Conservation (phyloP, 768 basidiomycete species). For the Pleurotus giganteus region DNA sequence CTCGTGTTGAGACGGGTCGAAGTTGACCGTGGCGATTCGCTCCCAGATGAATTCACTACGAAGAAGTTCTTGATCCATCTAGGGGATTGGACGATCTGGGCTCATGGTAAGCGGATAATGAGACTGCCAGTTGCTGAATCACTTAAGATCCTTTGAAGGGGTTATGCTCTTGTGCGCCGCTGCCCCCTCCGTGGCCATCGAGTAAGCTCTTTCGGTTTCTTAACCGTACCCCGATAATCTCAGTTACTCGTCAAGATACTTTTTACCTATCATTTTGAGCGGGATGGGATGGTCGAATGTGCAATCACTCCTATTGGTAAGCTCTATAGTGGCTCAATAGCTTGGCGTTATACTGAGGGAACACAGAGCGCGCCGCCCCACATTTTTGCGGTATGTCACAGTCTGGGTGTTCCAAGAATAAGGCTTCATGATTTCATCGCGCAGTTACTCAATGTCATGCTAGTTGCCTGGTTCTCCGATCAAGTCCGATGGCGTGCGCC, state of each 20-base stretch:
- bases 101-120: slow-evolving; percentile 31
- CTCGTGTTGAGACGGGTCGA: slow-evolving; percentile 44
- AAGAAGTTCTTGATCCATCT: slow-evolving; percentile 35
- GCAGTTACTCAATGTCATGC: slow-evolving; percentile 36
- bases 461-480: slow-evolving; percentile 48
- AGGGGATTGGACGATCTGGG: slow-evolving; percentile 50
- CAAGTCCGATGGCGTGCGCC: slow-evolving; percentile 38
- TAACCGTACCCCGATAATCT: background rate
- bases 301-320: slow-evolving; percentile 42
- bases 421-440: background rate
- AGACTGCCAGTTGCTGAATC: background rate
- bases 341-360: background rate
- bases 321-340: background rate
- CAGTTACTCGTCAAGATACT: slow-evolving; percentile 29
- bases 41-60: slow-evolving; percentile 39
- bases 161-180: slow-evolving; percentile 51
- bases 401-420: slow-evolving; percentile 11
- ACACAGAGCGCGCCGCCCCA: slow-evolving; percentile 47
- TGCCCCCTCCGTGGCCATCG: slow-evolving; percentile 47
- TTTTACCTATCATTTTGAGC: slow-evolving; percentile 44
- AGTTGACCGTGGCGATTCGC: slow-evolving; percentile 47
- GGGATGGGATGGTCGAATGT: slow-evolving; percentile 47
- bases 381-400: slow-evolving; percentile 40
- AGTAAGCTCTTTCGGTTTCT: slow-evolving; percentile 26
- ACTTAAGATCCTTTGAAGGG: slow-evolving; percentile 21